Base-by-base conservation (phyloP, 2,329 filamentous ascomycete genomes). In the Penicillium sp. region DNA sequence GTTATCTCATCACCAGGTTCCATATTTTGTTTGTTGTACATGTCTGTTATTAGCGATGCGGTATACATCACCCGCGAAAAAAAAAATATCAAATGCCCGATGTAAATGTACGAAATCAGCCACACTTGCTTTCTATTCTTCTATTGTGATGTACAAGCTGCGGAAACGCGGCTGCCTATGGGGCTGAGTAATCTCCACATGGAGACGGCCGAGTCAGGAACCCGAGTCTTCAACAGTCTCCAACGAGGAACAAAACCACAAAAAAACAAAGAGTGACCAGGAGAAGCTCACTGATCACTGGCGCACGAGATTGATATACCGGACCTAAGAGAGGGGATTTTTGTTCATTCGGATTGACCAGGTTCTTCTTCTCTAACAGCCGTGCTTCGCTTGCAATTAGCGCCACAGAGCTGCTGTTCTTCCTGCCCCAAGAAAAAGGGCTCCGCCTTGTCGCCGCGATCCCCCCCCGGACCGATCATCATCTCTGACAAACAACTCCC, bases 101-200 rank as follows among this genome's bases (percentile, higher is more conserved):
- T 18, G 18, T 18, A 18, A 18, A 18, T 18, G 18, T 18, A 18
- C 18, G 18, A 18, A 18, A 18, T 18, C 18, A 18, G 18, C 18
- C 18, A 18, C 18, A 18, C 18, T 18, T 18, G 18, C 18, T 3
- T 18, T 18, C 18, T 18, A 18, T 18, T 18, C 18, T 18, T 18
- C 18, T 18, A 18, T 18, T 18, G 18, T 18, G 18, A 18, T 18
- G 18, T 32, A 11, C 29, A 32, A 5, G 7, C 8, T 11, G 36
- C 27, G 39, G 29, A 39, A 48, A 58, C 50, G 42, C 38, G 55
- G 55, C 52, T 58, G 55, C 55, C 55, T 58, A 49, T 50, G 52
- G 43, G 52, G 55, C 55, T 58, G 55, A 58, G 54, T 56, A 58
- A 58, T 56, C 46, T 18, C 39, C 39, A 36, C 36, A 18, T 35